Percentiles rank a stretch among this genome's conserved stretches.
Conservation (phyloP, 1,284 basidiomycete genomes). For the Cutaneotrichosporon sp. region DNA sequence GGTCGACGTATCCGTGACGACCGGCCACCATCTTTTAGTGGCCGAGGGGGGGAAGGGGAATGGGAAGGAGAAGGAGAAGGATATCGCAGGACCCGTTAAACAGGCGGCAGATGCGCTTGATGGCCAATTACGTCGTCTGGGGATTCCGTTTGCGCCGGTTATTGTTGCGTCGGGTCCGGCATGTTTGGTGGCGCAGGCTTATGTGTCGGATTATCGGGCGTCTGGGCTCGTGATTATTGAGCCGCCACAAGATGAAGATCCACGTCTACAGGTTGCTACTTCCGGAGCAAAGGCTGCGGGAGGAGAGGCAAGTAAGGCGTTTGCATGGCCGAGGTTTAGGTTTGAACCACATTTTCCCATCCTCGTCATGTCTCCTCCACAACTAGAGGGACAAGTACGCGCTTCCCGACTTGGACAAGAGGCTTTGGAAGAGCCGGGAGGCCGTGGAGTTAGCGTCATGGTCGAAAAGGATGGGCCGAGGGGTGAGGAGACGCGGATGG, state of each 20-base stretch:
- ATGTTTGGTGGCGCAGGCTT: conserved; percentile 63
- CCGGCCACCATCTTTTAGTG: not conserved
- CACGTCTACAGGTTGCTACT: conserved; percentile 28
- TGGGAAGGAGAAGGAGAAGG: not conserved
- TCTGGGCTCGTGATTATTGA: conserved; percentile 63
- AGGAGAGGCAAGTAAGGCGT: conserved; percentile 36
- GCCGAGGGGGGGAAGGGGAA: not conserved
- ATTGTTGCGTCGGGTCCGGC: conserved; percentile 60
- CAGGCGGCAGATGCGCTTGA: conserved; percentile 31
- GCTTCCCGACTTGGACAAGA: conserved; percentile 28
- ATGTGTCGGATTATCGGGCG: conserved; percentile 65
- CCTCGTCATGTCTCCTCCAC: conserved; percentile 47
- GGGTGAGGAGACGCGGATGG: conserved; percentile 40
- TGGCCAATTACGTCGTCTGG: conserved; percentile 53
- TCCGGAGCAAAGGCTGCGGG: conserved; percentile 3
- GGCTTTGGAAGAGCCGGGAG: conserved; percentile 32
- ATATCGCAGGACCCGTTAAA: conserved; percentile 4
- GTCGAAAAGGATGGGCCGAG: conserved; percentile 31
- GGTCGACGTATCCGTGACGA: conserved; percentile 55
- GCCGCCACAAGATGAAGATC: conserved; percentile 55
- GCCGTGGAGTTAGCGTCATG: conserved; percentile 45
- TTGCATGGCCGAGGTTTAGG: conserved; percentile 58
- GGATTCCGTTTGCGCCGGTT: conserved; percentile 65
- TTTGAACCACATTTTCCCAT: conserved; percentile 67
- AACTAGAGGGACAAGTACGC: conserved; percentile 12